Conservation (phyloP, 768 basidiomycete genomes). For the Candolleomyces aberdarensis region DNA sequence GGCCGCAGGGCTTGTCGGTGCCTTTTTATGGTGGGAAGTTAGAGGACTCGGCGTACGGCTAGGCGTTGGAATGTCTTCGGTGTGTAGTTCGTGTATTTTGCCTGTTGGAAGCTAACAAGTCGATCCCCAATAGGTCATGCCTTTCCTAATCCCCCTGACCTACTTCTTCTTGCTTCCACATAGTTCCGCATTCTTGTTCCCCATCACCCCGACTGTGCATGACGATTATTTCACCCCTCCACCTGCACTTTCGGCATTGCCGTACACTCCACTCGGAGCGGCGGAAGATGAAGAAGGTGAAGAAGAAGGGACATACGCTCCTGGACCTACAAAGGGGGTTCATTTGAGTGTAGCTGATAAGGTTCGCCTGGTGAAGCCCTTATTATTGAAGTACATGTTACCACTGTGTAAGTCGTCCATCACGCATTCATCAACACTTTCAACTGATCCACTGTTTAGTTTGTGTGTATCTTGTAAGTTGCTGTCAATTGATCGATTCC, state of each 20-base stretch:
- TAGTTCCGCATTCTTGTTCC: conserved; percentile 45
- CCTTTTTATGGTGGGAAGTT: conserved; percentile 93
- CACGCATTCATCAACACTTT: not conserved
- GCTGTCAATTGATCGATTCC: not conserved
- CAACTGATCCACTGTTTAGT: conserved; percentile 19
- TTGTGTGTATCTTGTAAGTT: conserved; percentile 44
- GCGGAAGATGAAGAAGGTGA: conserved; percentile 39
- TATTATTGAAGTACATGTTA: conserved; percentile 85
- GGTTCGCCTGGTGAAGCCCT: conserved; percentile 74
- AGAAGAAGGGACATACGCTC: conserved; percentile 34
- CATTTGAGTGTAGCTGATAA: conserved; percentile 72
- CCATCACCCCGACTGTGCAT: conserved; percentile 31
- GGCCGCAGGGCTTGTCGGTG: conserved; percentile 89
- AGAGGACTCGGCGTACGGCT: conserved; percentile 77
- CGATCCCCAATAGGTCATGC: conserved; percentile 57
- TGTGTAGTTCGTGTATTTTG: conserved; percentile 31
- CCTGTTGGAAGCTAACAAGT: conserved; percentile 1
- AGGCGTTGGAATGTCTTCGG: conserved; percentile 83
- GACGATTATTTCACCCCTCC: conserved; percentile 34
- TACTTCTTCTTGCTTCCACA: conserved; percentile 78
- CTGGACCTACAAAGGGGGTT: conserved; percentile 40
- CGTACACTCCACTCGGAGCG: conserved; percentile 45
- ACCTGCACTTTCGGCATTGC: conserved; percentile 26
- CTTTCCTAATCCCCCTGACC: conserved; percentile 72
- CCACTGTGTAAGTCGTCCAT: conserved; percentile 70